phyloP scores from a whole-genome alignment of 768 basidiomycete species.

The Rhodotorula toruloides region DNA sequence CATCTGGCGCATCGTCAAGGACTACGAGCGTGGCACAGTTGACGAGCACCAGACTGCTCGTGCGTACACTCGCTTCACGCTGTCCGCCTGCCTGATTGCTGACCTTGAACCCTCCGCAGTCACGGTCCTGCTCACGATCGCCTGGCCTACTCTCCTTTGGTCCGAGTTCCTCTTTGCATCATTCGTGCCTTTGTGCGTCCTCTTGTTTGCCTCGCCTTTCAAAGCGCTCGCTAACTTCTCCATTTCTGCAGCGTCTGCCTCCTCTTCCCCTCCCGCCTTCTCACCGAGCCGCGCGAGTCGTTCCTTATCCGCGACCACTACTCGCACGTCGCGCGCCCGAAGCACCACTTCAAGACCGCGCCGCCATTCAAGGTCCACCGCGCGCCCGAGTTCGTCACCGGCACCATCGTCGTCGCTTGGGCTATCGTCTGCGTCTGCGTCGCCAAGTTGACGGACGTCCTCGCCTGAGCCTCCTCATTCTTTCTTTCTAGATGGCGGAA shows the following conservation, averaged over 20 bases:
- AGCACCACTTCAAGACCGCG: constrained; percentile 36
- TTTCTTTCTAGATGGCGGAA: background rate
- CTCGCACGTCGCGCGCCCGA: constrained; percentile 36
- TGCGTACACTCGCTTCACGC: background rate
- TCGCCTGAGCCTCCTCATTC: constrained; percentile 6
- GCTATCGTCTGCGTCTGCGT: constrained; percentile 29
- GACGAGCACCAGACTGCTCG: constrained; percentile 33
- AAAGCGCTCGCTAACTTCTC: background rate
- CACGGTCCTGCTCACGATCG: constrained; percentile 35
- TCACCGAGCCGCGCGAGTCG: constrained; percentile 33
- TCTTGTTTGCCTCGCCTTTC: background rate
- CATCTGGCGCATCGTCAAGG: constrained; percentile 28
- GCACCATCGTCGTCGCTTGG: constrained; percentile 25
- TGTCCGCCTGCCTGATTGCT: background rate
- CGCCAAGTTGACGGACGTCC: constrained; percentile 28
- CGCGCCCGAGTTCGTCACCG: constrained; percentile 29
- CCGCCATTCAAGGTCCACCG: constrained; percentile 32
- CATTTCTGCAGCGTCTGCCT: constrained; percentile 26
- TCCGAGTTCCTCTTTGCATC: constrained; percentile 35
- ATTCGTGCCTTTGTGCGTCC: constrained; percentile 33
- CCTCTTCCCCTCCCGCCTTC: constrained; percentile 34
- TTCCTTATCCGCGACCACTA: constrained; percentile 38
- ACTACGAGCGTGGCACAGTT: constrained; percentile 29
- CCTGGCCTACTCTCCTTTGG: constrained; percentile 35
- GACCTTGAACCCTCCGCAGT: background rate